These are phyloP conservation scores for Eucalyptus curtisii DNA, from an alignment of 345 rosid species.

Conservation along the genomic window DNA sequence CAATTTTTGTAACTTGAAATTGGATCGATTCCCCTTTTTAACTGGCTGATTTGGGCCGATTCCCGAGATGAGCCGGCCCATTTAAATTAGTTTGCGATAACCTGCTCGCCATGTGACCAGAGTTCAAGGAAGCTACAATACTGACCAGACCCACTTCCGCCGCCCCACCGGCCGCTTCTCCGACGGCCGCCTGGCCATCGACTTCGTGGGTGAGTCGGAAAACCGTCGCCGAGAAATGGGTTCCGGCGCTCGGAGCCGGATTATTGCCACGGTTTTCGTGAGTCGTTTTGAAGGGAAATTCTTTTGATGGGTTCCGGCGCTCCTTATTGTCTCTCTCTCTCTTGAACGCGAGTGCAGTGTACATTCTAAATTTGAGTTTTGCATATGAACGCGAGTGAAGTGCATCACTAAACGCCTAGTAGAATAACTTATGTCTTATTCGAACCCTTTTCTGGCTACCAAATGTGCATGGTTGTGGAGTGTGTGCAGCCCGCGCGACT, in stretches of 20 bases:
- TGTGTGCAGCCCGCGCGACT: fast-evolving
- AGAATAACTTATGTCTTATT: too few relatives aligned
- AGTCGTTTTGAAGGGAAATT: not conserved
- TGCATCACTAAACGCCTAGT: not conserved
- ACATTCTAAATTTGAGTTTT: not conserved
- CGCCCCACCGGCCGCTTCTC: too few relatives aligned
- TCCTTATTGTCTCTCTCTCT: not conserved
- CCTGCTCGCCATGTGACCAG: not conserved
- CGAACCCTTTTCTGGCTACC: not conserved
- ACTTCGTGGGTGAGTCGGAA: too few relatives aligned
- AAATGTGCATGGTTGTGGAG: too few relatives aligned
- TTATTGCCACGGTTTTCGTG: not conserved
- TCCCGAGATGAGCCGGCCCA: not conserved
- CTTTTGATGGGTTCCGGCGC: not conserved
- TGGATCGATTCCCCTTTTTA: not conserved
- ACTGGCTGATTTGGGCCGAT: not conserved
- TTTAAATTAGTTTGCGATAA: not conserved
- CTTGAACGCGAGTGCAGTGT: not conserved
- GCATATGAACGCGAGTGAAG: too few relatives aligned
- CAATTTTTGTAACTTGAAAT: not conserved
- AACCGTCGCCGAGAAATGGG: not conserved
- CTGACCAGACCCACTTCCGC: too few relatives aligned
- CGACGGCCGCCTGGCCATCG: too few relatives aligned
- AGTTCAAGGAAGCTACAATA: not conserved
- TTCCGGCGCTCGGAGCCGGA: not conserved